Evolutionary conservation across 2,329 filamentous ascomycete genomes (phyloP), one percentile per base, ranked within the genome.

Genomic region (Alternaria ventricosa): DNA sequence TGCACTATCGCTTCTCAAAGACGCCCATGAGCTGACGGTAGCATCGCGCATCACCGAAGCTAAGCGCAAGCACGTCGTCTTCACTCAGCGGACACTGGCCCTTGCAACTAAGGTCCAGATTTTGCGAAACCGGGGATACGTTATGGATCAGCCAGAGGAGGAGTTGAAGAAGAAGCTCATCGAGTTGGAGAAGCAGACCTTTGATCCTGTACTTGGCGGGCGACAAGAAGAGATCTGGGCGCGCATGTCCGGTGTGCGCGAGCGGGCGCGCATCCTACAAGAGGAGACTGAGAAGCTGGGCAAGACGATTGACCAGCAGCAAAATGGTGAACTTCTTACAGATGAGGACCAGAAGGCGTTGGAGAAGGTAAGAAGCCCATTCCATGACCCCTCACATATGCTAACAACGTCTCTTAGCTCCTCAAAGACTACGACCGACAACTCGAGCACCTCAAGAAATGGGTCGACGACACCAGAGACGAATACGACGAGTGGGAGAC

Each of bases 171-270:
- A 88, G 71, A 91, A 92, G 77, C 83, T 96, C 62, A 83, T 89
- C 73, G 84, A 83, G 23, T 82, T 96, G 61, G 91, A 94, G 77
- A 87, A 88, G 73, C 84, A 85, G 55, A 87, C 93, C 27, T 88
- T 89, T 67, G 92, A 96, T 74, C 92, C 93, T 8, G 89, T 89
- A 8, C 85, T 95, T 59, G 87, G 87, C 41, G 92, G 92, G 3
- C 84, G 92, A 69, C 90, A 93, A 75, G 93, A 96, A 79, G 92
- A 96, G 82, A 88, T 96, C 47, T 96, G 92, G 92, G 93, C 92
- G 68, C 85, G 92, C 49, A 87, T 96, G 82, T 90, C 94, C 53
- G 87, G 90, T 41, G 83, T 96, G 51, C 85, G 91, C 67, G 91
- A 92, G 65, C 88, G 93, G 68, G 90, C 91, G 22, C 88, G 90